Evolutionary conservation across 192 early-diverging fungal species (phyloP).

Genomic region (Jimgerdemannia lactiflua): DNA sequence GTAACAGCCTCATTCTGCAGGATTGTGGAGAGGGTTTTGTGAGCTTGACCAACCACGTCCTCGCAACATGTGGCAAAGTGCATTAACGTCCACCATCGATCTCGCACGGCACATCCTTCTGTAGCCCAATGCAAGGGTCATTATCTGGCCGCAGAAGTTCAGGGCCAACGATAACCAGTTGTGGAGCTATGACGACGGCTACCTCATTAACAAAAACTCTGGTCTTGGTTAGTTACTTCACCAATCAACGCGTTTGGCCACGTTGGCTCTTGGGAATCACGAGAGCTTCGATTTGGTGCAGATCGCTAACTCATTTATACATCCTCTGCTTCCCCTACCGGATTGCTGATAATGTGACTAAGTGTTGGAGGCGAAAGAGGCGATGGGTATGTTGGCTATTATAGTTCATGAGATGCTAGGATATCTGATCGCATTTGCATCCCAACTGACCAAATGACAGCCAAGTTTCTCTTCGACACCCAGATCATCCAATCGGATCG

Average conservation of each 20-base stretch:
- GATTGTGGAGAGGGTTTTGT: too few species aligned
- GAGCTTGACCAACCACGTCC: too few species aligned
- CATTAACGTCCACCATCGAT: too few species aligned
- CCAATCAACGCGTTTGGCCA: not conserved
- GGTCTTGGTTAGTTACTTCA: slow-evolving; percentile 24
- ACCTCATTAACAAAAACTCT: slow-evolving; percentile 32
- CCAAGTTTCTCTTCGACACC: not conserved
- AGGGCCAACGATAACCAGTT: slow-evolving; percentile 37
- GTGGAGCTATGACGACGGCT: slow-evolving; percentile 26
- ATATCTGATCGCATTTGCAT: not conserved
- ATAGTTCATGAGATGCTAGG: not conserved
- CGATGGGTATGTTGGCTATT: too few species aligned
- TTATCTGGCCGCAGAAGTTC: slow-evolving; percentile 39
- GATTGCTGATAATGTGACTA: slow-evolving; percentile 7
- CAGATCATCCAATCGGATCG: not conserved
- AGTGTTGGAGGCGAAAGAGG: not conserved
- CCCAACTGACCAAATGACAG: not conserved
- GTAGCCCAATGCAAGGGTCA: slow-evolving; percentile 26
- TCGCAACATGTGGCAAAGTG: too few species aligned
- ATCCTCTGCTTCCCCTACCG: slow-evolving; percentile 4
- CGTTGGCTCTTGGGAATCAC: too few species aligned
- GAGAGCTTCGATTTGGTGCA: not conserved
- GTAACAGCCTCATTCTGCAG: too few species aligned
- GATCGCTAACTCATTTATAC: not conserved
- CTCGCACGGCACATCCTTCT: too few species aligned